phyloP scores from a whole-genome alignment of 2,329 filamentous ascomycete species.

The Diaporthe batatas region DNA sequence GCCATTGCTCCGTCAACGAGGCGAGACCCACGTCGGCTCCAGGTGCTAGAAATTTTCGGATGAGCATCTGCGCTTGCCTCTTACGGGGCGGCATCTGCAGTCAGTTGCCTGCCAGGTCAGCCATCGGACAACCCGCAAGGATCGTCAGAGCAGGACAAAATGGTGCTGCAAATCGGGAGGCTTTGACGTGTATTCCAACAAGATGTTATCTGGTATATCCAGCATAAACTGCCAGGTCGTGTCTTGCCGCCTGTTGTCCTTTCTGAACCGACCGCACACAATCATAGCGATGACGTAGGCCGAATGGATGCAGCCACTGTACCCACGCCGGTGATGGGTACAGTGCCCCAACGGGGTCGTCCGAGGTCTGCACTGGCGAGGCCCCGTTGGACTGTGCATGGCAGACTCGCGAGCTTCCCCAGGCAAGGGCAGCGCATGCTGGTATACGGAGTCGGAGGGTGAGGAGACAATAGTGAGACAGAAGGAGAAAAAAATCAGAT shows the following conservation, averaged over 20 bases:
- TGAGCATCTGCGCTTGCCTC: slow-evolving; percentile 32
- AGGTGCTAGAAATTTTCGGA: slow-evolving; percentile 27
- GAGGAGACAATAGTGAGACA: background rate
- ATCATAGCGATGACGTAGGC: slow-evolving; percentile 10
- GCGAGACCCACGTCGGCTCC: slow-evolving; percentile 35
- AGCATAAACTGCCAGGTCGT: too few species aligned
- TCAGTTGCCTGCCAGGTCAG: slow-evolving; percentile 12
- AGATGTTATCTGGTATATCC: background rate
- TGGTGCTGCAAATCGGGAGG: background rate
- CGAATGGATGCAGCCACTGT: slow-evolving; percentile 1
- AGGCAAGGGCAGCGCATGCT: background rate
- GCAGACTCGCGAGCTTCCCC: background rate
- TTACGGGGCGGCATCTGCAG: slow-evolving; percentile 10
- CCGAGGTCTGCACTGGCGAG: slow-evolving; percentile 2
- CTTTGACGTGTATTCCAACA: background rate
- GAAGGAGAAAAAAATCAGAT: background rate
- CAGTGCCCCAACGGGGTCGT: background rate
- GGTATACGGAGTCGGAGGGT: background rate
- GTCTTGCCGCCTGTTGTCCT: too few species aligned
- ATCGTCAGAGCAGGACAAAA: slow-evolving; percentile 2
- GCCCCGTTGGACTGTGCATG: background rate
- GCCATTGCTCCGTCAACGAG: slow-evolving; percentile 30
- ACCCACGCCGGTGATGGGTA: slow-evolving; percentile 6
- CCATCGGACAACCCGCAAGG: slow-evolving; percentile 21
- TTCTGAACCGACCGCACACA: background rate